Evolutionary conservation across 1,284 basidiomycete species (phyloP), one percentile per base, ranked within the genome.

Genomic region (Cryptococcus hybrid): DNA sequence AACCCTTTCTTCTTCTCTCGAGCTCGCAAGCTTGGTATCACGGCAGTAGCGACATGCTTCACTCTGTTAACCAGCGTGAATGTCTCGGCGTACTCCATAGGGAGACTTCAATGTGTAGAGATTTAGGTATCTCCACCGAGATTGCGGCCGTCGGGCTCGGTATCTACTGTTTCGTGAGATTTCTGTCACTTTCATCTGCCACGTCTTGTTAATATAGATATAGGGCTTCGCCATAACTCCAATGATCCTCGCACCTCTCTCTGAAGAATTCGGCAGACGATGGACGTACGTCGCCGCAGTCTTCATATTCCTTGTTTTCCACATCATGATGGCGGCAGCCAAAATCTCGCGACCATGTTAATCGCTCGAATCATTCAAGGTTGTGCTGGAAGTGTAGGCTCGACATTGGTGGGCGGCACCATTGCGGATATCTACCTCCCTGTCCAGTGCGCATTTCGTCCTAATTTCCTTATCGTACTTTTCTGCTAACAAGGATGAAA

Each of bases 361-460:
- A 69, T 88, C 18, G 83, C 82, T 0, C 82, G 89, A 2, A 84
- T 90, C 59, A 68, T 91, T 1, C 82, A 84, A 49, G 89, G 89
- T 1, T 83, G 82, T 0, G 85, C 86, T 58, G 88, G 87, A 0
- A 71, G 68, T 1, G 77, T 85, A 0, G 85, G 85, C 2, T 80
- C 86, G 0, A 88, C 88, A 0, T 85, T 91, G 80, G 89, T 90
- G 2, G 88, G 88, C 12, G 88, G 88, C 1, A 88, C 86, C 0
- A 82, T 91, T 39, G 84, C 86, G 9, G 88, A 89, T 68, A 84
- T 89, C 36, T 89, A 85, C 83, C 65, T 72, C 0, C 80, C 84
- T 9, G 78, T 81, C 58, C 82, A 88, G 86, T 87, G 58, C 60
- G 80, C 70, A 7, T 55, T 12, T 9, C 7, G 11, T 36, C 36